Base-by-base conservation (phyloP, 257 asterid genomes). In the Ilex asprella region DNA sequence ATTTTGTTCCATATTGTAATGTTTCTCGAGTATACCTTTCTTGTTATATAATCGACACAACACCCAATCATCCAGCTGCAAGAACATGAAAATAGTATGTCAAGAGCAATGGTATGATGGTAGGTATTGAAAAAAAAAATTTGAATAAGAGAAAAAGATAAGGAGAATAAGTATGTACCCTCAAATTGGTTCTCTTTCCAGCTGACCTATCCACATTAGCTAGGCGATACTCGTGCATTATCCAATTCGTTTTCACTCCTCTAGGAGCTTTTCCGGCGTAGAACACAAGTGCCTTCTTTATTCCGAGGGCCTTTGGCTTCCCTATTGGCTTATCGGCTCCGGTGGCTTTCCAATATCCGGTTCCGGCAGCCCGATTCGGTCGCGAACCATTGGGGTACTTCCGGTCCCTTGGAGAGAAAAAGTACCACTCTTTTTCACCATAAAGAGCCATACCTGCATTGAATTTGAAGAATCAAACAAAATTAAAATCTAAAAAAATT, bases 301-400 rank as follows among this genome's bases (percentile, higher is more conserved):
- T 83, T 14, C 83, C 90, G 56, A 64, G 67, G 0, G 90, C 35
- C 64, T 60, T 83, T 1, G 89, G 94, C 54, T 80, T 80, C 15
- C 90, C 94, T 5, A 86, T 79, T 21, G 88, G 88, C 80, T 86
- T 86, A 62, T 86, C 94, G 0, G 94, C 94, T 55, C 94, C 90
- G 27, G 90, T 86, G 9, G 94, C 94, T 43, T 86, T 86, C 94
- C 90, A 86, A 62, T 83, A 86, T 9, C 90, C 94, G 6, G 67
- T 11, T 29, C 88, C 94, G 0, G 93, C 89, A 0, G 86, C 83
- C 72, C 94, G 52, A 64, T 81, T 86, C 2, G 94, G 94, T 39
- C 94, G 77, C 3, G 88, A 86, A 58, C 94, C 88, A 74, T 86
- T 86, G 0, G 94, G 94, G 30, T 86, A 86, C 69, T 86, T 86